Conservation (phyloP, 2,329 filamentous ascomycete species). For the Beauveria sp. region DNA sequence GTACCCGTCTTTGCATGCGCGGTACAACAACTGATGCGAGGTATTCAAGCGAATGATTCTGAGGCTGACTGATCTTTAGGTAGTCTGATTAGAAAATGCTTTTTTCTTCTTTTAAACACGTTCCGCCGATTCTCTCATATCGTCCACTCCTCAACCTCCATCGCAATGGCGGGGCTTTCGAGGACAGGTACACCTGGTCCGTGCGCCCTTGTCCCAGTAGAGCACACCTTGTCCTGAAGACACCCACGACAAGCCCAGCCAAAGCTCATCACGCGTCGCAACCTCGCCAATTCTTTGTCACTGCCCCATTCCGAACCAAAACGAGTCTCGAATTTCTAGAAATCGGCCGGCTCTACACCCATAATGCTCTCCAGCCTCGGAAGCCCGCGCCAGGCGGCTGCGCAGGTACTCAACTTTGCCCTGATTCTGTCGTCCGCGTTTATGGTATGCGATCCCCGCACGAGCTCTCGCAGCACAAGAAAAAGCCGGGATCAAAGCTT, state of each 20-base stretch:
- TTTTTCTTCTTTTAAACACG: neutral
- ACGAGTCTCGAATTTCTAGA: neutral
- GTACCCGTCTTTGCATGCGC: neutral
- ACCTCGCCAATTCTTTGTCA: neutral
- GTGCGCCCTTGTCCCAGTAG: slow-evolving; percentile 6
- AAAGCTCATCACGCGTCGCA: neutral
- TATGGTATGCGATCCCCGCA: slow-evolving; percentile 51
- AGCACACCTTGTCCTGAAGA: slow-evolving; percentile 13
- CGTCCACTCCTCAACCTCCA: too few species aligned
- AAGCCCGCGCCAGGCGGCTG: slow-evolving; percentile 72
- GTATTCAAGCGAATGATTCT: neutral
- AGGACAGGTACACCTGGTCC: slow-evolving; percentile 10
- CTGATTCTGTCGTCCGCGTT: slow-evolving; percentile 86
- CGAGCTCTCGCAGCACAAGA: neutral
- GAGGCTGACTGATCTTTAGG: too few species aligned
- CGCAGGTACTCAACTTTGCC: slow-evolving; percentile 82
- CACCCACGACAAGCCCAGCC: neutral
- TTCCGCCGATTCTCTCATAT: neutral
- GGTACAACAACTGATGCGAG: neutral
- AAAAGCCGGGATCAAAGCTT: slow-evolving; percentile 9
- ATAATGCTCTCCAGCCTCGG: slow-evolving; percentile 61
- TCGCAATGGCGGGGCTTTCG: neutral
- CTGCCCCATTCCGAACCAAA: neutral
- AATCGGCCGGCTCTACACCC: neutral
- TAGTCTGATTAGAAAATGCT: neutral